phyloP scores from a whole-genome alignment of 1,284 basidiomycete genomes.

The Volvariella surrecta region DNA sequence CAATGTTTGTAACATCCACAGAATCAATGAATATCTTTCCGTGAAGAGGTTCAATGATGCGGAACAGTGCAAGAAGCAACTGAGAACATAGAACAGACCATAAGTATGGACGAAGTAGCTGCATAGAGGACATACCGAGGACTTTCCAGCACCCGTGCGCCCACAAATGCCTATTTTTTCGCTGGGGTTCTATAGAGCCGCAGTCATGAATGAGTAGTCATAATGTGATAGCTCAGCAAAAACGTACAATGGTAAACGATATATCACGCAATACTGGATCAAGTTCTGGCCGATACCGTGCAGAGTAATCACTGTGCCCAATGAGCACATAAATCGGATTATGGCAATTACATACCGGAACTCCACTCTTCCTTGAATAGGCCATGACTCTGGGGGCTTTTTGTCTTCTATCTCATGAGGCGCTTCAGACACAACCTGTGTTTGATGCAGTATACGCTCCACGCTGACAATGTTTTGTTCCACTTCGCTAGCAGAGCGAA shows the following conservation, averaged over 20 bases:
- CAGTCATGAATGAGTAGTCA: slow-evolving; percentile 1
- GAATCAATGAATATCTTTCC: slow-evolving; percentile 83
- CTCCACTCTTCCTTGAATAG: slow-evolving; percentile 65
- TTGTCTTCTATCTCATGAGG: slow-evolving; percentile 62
- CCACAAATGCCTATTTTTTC: slow-evolving; percentile 86
- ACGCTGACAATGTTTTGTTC: slow-evolving; percentile 93
- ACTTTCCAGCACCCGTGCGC: slow-evolving; percentile 91
- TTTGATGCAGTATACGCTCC: slow-evolving; percentile 70
- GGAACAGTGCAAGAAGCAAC: slow-evolving; percentile 62
- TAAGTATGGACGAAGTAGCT: slow-evolving; percentile 5
- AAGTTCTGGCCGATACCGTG: slow-evolving; percentile 77
- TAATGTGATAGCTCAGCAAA: background rate
- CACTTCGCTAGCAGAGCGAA: slow-evolving; percentile 83
- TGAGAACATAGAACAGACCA: slow-evolving; percentile 17
- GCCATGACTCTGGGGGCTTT: slow-evolving; percentile 65
- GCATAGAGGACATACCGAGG: slow-evolving; percentile 44
- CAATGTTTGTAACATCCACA: slow-evolving; percentile 77
- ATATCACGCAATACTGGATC: slow-evolving; percentile 75
- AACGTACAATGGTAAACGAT: slow-evolving; percentile 51
- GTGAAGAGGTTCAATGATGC: slow-evolving; percentile 75
- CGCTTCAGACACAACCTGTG: slow-evolving; percentile 71
- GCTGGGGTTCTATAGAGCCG: slow-evolving; percentile 43
- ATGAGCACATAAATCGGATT: slow-evolving; percentile 5
- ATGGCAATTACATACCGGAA: slow-evolving; percentile 45
- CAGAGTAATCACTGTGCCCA: slow-evolving; percentile 56